Evolutionary conservation across 106 monocot species (phyloP), one percentile per base, ranked within the genome.

Genomic region (Dendrobium huoshanense): DNA sequence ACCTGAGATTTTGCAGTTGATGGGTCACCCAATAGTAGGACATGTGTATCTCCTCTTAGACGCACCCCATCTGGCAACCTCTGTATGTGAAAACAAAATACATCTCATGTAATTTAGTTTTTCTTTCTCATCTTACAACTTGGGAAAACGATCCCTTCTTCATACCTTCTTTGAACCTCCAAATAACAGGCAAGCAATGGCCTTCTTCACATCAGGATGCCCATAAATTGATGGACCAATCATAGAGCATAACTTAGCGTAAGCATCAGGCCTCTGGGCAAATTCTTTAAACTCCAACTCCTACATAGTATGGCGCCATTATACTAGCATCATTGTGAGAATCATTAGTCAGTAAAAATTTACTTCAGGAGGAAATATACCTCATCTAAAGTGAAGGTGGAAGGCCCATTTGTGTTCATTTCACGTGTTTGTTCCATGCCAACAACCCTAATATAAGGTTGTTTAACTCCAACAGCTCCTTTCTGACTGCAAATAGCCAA

Each of bases 1-100:
- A 95, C 98, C 98, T 98, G 98, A 79, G 98, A 98, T 85, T 98
- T 98, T 64, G 98, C 98, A 79, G 98, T 98, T 11, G 98, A 98
- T 78, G 98, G 98, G 88, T 98, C 98, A 82, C 98, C 98, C 79
- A 98, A 54, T 15, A 95, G 77, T 67, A 98, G 85, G 72, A 98
- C 89, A 89, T 98, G 98, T 65, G 91, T 98, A 84, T 98, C 98
- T 64, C 98, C 98, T 84, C 98, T 91, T 68, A 98, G 72, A n/a
- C 89, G 79, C 6, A 98, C 92, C 72, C 98, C 98, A 89, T 98
- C 98, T 48, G 98, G 98, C 13, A 98, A 81, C 72, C 89, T 86
- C 98, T 98, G 82, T 37, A 86, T 37, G 75, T 48, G 55, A 19
- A 59, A n/a, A 77, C 45, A 79, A 55, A 29, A 22, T 70, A 74